Conservation (phyloP, 1,284 basidiomycete species). For the Naganishia albida region DNA sequence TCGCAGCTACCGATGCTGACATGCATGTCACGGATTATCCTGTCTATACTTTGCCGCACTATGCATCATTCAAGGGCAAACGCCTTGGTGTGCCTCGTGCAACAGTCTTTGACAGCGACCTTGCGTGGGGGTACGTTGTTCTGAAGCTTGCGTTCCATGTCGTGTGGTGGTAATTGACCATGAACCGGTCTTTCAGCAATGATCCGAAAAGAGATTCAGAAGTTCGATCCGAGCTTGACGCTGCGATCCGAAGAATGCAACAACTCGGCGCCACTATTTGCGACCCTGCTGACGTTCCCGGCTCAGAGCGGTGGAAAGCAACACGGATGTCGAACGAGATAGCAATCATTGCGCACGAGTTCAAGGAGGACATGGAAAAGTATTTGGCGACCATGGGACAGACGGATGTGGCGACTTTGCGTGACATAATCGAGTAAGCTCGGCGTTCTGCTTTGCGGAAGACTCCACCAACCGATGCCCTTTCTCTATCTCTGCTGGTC, state of each 20-base stretch:
- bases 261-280: background rate
- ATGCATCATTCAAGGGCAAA: constrained; percentile 16
- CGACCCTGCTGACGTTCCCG: constrained; percentile 5
- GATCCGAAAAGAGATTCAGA: background rate
- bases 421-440: constrained; percentile 9
- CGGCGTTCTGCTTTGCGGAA: too few relatives aligned
- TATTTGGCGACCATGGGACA: constrained; percentile 4
- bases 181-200: background rate
- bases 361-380: constrained; percentile 13
- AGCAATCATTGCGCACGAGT: background rate
- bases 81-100: constrained; percentile 6
- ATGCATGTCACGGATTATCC: background rate
- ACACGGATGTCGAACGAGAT: background rate
- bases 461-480: too few relatives aligned
- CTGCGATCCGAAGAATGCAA: constrained; percentile 3
- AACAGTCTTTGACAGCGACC: background rate
- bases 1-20: background rate
- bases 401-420: constrained; percentile 8
- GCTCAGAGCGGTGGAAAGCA: background rate
- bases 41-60: background rate
- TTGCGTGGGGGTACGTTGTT: background rate
- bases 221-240: background rate
- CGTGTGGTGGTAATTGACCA: background rate
- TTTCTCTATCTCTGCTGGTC: too few relatives aligned
- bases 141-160: background rate